A percentile compares a stretch with the other conserved stretches of the same genome.
Conservation (phyloP, 2,329 filamentous ascomycete species). For the Trichoderma sp. region DNA sequence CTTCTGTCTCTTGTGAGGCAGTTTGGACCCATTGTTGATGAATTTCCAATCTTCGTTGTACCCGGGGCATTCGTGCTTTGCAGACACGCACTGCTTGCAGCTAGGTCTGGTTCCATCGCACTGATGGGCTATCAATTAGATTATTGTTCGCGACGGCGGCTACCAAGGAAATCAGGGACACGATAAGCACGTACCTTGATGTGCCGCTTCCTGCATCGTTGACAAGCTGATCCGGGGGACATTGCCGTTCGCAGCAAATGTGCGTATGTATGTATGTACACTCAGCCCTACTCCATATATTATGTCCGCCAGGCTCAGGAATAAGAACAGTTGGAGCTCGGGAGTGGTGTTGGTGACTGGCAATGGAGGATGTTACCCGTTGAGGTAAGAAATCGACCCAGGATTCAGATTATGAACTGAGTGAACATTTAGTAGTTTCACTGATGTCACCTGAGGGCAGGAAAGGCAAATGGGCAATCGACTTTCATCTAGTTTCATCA, state of each 20-base stretch:
- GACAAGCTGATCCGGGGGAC: constrained; percentile 17
- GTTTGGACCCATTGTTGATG: constrained; percentile 10
- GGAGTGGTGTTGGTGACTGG: neutral
- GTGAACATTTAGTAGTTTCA: neutral
- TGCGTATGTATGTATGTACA: neutral
- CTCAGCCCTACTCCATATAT: neutral
- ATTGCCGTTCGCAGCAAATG: constrained; percentile 2
- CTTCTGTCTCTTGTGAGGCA: constrained; percentile 6
- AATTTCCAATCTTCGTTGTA: constrained; percentile 17
- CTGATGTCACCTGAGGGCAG: neutral
- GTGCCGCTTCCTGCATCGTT: constrained; percentile 15
- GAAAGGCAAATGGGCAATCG: neutral
- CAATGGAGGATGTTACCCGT: constrained; percentile 13
- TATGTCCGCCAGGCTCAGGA: neutral
- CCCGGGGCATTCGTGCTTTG: constrained; percentile 10
- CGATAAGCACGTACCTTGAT: constrained; percentile 1
- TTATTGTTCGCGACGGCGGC: neutral
- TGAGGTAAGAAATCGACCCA: constrained; percentile 8
- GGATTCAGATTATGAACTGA: neutral
- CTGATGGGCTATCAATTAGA: neutral
- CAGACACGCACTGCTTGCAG: constrained; percentile 7
- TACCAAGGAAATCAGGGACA: neutral
- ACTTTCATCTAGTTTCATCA: neutral
- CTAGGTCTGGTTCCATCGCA: constrained; percentile 8
- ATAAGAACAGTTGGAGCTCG: neutral